Conservation (phyloP, 768 basidiomycete genomes). For the Aureoboletus auriporus region DNA sequence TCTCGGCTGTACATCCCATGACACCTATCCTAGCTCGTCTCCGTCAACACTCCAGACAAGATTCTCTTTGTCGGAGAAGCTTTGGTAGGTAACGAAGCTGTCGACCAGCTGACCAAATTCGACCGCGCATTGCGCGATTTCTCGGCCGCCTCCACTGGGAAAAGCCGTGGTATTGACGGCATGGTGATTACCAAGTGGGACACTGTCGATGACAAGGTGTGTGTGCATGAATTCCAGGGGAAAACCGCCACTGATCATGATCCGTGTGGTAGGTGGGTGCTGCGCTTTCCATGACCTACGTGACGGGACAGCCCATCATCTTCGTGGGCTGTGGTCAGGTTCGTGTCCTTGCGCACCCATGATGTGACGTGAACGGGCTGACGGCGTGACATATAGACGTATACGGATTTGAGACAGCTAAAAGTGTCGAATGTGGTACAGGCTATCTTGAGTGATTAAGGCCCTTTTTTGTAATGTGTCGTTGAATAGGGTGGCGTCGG, state of each 20-base stretch:
- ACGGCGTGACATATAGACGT: constrained; percentile 56
- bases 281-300: constrained; percentile 98
- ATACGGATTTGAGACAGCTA: constrained; percentile 90
- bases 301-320: constrained; percentile 96
- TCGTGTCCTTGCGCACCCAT: constrained; percentile 22
- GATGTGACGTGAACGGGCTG: constrained; percentile 7
- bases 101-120: constrained; percentile 96
- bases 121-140: constrained; percentile 93
- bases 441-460: constrained; percentile 77
- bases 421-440: constrained; percentile 91
- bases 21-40: constrained; percentile 59
- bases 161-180: constrained; percentile 92
- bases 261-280: constrained; percentile 75
- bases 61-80: constrained; percentile 98
- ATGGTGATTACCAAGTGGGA: constrained; percentile 99
- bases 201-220: constrained; percentile 93
- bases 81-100: constrained; percentile 96
- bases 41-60: constrained; percentile 94
- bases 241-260: background rate
- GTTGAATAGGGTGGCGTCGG: no score
- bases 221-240: constrained; percentile 10
- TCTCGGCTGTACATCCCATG: background rate
- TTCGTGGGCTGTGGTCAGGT: constrained; percentile 99
- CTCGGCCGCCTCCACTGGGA: constrained; percentile 61
- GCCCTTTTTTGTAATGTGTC: background rate